Conservation (phyloP, 345 rosid genomes). For the Luvunga scandens region DNA sequence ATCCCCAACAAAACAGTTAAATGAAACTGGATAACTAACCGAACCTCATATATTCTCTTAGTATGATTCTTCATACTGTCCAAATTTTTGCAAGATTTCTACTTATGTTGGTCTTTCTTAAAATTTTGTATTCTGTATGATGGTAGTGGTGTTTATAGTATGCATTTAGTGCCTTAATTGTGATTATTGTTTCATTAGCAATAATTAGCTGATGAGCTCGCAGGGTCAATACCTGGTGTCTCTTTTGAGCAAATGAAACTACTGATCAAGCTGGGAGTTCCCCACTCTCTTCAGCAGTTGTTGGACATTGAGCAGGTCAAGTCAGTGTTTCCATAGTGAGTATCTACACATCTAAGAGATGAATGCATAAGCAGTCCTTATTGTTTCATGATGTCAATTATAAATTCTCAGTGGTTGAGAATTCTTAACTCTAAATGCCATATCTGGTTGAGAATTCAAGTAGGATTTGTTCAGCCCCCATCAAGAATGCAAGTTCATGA, state of each 20-base stretch:
- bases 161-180: not conserved
- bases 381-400: not conserved
- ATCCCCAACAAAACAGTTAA: not conserved
- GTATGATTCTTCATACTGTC: not conserved
- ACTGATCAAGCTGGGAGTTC: conserved; percentile 85
- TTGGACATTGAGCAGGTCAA: conserved; percentile 69
- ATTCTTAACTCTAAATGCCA: not conserved
- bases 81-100: not conserved
- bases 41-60: not conserved
- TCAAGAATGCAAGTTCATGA: not conserved
- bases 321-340: conserved; percentile 91
- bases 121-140: not conserved
- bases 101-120: not conserved
- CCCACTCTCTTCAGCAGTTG: conserved; percentile 66
- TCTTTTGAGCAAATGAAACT: conserved; percentile 85
- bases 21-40: not conserved
- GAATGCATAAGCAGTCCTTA: not conserved
- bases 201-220: conserved; percentile 8
- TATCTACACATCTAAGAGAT: not conserved
- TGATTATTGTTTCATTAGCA: conserved; percentile 1
- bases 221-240: conserved; percentile 94
- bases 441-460: not conserved
- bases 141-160: not conserved
- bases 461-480: not conserved
- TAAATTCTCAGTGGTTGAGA: not conserved